Conservation (phyloP, 2,329 filamentous ascomycete genomes). For the Mycosphaerelloides madeirae region DNA sequence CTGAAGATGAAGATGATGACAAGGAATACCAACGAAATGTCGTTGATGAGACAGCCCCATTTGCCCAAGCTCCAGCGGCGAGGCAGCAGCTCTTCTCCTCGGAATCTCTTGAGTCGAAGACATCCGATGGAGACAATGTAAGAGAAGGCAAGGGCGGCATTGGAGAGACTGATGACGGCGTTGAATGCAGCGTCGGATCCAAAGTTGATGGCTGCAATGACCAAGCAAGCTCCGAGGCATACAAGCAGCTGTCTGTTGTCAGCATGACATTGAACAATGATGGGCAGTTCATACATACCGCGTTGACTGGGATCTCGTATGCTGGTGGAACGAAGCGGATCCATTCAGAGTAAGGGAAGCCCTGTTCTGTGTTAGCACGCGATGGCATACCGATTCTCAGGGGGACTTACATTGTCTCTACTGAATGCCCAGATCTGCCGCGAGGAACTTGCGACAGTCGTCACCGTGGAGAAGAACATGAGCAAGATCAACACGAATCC, state of each 20-base stretch:
- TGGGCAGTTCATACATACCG: conserved; percentile 16
- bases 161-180: conserved; percentile 38
- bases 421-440: conserved; percentile 33
- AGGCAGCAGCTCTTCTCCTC: conserved; percentile 29
- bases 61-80: conserved; percentile 31
- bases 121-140: conserved; percentile 33
- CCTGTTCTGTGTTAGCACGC: conserved; percentile 16
- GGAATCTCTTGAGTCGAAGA: conserved; percentile 29
- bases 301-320: conserved; percentile 32
- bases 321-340: conserved; percentile 28
- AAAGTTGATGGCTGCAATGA: conserved; percentile 41
- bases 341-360: conserved; percentile 33
- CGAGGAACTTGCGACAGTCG: conserved; percentile 31
- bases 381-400: background rate
- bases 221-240: conserved; percentile 28
- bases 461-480: conserved; percentile 33
- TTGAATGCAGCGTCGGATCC: conserved; percentile 39
- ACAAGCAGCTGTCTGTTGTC: conserved; percentile 22
- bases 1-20: conserved; percentile 30
- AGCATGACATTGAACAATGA: conserved; percentile 1
- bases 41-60: conserved; percentile 32
- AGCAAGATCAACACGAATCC: conserved; percentile 30
- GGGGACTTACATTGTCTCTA: conserved; percentile 24
- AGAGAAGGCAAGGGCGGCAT: conserved; percentile 31
- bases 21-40: conserved; percentile 30